Percentiles rank a stretch among this genome's conserved stretches.
These are phyloP conservation scores for Furcasterigmium furcatum DNA, from an alignment of 2,329 filamentous ascomycete species.

Conservation along the genomic window DNA sequence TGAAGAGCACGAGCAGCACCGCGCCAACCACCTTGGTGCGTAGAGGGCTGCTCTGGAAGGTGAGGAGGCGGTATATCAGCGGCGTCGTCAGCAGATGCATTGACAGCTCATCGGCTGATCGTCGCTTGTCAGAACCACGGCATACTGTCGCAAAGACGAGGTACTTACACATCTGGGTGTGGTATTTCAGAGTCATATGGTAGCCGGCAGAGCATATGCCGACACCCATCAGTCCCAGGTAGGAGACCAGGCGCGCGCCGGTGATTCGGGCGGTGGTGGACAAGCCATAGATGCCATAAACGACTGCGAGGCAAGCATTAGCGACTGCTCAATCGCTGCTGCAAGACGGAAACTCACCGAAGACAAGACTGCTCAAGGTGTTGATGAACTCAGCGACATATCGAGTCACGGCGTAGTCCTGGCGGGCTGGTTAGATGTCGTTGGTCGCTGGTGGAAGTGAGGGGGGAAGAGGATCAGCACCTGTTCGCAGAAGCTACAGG, in stretches of 20 bases:
- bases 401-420: slow-evolving; percentile 34
- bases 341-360: slow-evolving; percentile 17
- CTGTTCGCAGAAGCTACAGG: no score
- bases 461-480: no score
- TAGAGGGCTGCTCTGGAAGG: slow-evolving; percentile 22
- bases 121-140: fast-evolving
- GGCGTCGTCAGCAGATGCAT: slow-evolving; percentile 40
- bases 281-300: slow-evolving; percentile 35
- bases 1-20: slow-evolving; percentile 18
- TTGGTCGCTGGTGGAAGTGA: no score
- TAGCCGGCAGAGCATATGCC: slow-evolving; percentile 26
- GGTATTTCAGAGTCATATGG: slow-evolving; percentile 30
- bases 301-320: slow-evolving; percentile 16
- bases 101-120: slow-evolving; percentile 30
- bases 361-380: slow-evolving; percentile 31
- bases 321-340: no score
- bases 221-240: slow-evolving; percentile 32
- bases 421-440: no score
- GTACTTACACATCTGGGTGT: slow-evolving; percentile 30
- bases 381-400: slow-evolving; percentile 40
- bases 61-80: slow-evolving; percentile 34
- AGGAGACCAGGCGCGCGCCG: slow-evolving; percentile 26
- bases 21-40: slow-evolving; percentile 18
- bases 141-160: no score
- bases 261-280: slow-evolving; percentile 14